Evolutionary conservation across 768 basidiomycete genomes (phyloP).

Genomic region (Mycena haematopus): DNA sequence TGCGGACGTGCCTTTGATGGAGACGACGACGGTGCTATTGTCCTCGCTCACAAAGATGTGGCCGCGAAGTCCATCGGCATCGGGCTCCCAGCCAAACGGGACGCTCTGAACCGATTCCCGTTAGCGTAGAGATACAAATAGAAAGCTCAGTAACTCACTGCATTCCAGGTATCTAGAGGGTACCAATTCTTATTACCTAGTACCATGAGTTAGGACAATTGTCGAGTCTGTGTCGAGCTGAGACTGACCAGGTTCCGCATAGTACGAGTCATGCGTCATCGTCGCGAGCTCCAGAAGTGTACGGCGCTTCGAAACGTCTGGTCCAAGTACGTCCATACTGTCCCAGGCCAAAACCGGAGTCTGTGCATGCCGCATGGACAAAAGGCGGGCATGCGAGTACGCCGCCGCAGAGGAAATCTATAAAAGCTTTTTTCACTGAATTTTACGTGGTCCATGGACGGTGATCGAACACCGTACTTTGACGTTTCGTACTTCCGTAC

Average conservation of each 20-base stretch:
- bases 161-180: constrained; percentile 54
- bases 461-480: too few species aligned
- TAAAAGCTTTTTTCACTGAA: too few species aligned
- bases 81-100: constrained; percentile 90
- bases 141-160: constrained; percentile 42
- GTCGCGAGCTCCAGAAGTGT: constrained; percentile 85
- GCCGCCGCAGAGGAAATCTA: too few species aligned
- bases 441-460: too few species aligned
- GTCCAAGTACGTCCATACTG: constrained; percentile 65
- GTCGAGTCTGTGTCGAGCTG: too few species aligned
- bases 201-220: too few species aligned
- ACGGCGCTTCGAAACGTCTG: constrained; percentile 74
- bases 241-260: constrained; percentile 42
- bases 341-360: constrained; percentile 63
- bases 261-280: constrained; percentile 90
- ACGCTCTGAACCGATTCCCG: constrained; percentile 11
- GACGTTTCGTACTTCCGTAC: too few species aligned
- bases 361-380: constrained; percentile 46
- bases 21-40: constrained; percentile 85
- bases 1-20: constrained; percentile 94
- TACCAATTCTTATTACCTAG: constrained; percentile 67
- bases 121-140: neutral
- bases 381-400: constrained; percentile 44
- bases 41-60: constrained; percentile 87
- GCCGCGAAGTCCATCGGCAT: constrained; percentile 88